phyloP scores from a whole-genome alignment of 2,329 filamentous ascomycete species.

The Stromatinia cepivora region DNA sequence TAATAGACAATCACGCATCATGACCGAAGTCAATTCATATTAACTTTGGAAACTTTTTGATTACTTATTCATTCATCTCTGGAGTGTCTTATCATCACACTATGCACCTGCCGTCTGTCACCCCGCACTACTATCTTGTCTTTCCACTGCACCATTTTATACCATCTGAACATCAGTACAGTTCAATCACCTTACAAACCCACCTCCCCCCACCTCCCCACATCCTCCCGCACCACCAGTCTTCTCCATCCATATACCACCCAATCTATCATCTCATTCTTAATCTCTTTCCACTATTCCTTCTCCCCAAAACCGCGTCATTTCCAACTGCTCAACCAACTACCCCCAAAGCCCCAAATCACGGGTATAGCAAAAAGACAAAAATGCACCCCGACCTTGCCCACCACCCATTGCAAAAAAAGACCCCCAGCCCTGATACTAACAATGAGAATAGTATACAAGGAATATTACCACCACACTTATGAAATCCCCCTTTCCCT shows the following conservation, averaged over 20 bases:
- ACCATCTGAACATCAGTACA: neutral
- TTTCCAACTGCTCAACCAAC: neutral
- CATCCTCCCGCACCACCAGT: neutral
- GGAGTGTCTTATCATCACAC: neutral
- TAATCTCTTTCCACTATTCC: neutral
- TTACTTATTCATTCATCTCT: conserved; percentile 6
- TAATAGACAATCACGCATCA: neutral
- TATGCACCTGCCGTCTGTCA: neutral
- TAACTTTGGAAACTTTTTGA: neutral
- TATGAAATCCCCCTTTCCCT: neutral
- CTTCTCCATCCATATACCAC: neutral
- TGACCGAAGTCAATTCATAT: neutral
- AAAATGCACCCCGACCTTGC: conserved; percentile 1
- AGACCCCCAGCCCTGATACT: conserved; percentile 1
- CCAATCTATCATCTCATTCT: neutral
- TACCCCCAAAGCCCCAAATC: conserved; percentile 10
- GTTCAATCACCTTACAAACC: neutral
- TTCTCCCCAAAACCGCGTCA: neutral
- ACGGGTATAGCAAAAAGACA: conserved; percentile 15
- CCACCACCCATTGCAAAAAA: neutral
- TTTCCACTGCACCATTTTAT: neutral
- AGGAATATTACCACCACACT: conserved; percentile 16
- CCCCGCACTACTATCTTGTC: neutral
- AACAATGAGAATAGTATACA: conserved; percentile 17
- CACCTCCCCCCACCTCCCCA: no score